Evolutionary conservation across 257 asterid genomes (phyloP), one percentile per base, ranked within the genome.

Genomic region (Nicotiana otophora): DNA sequence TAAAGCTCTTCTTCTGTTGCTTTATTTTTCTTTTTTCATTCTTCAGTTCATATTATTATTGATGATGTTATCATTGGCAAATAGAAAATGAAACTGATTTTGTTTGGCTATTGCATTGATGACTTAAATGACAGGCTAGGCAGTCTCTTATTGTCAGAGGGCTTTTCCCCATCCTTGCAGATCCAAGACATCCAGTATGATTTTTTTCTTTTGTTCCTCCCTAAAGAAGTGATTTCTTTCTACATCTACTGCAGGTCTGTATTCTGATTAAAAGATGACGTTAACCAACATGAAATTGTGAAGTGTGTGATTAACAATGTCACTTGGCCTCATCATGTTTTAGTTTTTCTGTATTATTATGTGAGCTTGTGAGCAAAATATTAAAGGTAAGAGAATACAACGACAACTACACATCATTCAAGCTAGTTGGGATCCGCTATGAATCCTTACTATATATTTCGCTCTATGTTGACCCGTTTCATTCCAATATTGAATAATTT

Each of bases 121-220:
- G 64, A 26, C 69, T 82, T 77, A 89, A 54, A 83, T 74, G 62
- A 76, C 89, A 95, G 99, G 99, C 98, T 80, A 93, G 98, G 87
- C 99, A 96, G 80, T 92, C 99, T 53, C 97, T 96, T 60, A 84
- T 94, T 60, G 96, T 94, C 66, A 91, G 99, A 28, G 99, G 99
- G 80, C 95, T 96, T 78, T 93, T 96, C 88, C 98, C 99, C 60
- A 88, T 96, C 87, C 97, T 96, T 77, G 99, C 98, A 84, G 99
- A 95, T 92, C 99, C 99, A 83, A 92, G 98, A 83, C 99, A 94
- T 84, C 97, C 97, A 16, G 99, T 95, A 85, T 84, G 95, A 85
- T 77, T 19, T 5, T 51, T 54, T 68, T 48, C 48, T 34, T 34
- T 4, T 3, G 7, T 16, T 75, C 80, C 79, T 74, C 58, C 79